Base-by-base conservation (phyloP, 2,329 filamentous ascomycete species). In the Hymenoscyphus infarciens region DNA sequence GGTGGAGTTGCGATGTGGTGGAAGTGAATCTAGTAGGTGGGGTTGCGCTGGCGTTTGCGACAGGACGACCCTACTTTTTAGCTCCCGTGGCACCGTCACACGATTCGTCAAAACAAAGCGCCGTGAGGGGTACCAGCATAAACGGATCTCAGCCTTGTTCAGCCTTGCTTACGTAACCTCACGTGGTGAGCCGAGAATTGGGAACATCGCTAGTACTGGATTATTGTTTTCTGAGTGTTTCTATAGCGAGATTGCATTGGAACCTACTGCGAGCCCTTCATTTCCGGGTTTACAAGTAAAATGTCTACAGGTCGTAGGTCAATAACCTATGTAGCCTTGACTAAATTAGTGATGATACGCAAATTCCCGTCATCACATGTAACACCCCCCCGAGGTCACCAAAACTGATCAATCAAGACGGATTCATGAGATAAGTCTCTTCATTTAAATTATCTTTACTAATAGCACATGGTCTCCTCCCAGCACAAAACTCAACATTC, bases 401-500 rank as follows among this genome's bases (percentile, higher is more conserved):
- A 49, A 49, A 22, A 49, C 10, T 4, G 19, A 49, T 22, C 10
- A 35, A 35, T 49, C 19, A 49, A 49, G 25, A 25, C 10, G 5
- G 19, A 49, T 22, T 22, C n/a, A 49, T 22, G 42, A 49, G 19
- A 49, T 11, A 22, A 22, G 22, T 49, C n/a, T 10, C n/a, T 22
- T 56, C 35, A 45, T 49, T 59, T 39, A 15, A 56, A 61, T 61
- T 61, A 61, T 61, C 19, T 39, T 56, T 61, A 62, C 52, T 61
- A 56, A 55, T 61, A 61, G 19, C 59, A 61, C 52, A 61, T 61
- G 11, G 6, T 55, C 15, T 55, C 52, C 52, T 27, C n/a, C 35
- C 55, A 33, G 25, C 22, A 53, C 31, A 25, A 19, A 54, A 33
- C 16, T 54, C 15, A 27, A 22, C 56, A 29, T 27, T 38, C 35